These are phyloP conservation scores for Boletus rufocinnamomeus DNA, from an alignment of 768 basidiomycete species.

Conservation along the genomic window DNA sequence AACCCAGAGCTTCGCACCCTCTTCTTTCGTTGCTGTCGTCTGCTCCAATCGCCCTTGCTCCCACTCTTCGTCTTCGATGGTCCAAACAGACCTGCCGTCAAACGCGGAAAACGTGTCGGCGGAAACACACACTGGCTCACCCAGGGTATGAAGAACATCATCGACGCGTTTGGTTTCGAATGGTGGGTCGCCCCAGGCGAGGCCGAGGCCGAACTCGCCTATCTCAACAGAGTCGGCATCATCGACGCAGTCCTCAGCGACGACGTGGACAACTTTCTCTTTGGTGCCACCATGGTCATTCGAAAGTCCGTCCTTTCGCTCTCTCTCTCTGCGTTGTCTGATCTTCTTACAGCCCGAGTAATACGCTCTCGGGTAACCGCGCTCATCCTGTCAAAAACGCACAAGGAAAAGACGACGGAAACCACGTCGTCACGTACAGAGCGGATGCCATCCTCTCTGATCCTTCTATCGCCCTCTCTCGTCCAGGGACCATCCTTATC, in stretches of 20 bases:
- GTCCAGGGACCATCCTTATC: slow-evolving; percentile 75
- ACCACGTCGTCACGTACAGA: slow-evolving; percentile 53
- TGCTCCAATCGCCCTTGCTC: slow-evolving; percentile 77
- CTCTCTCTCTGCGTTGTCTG: not conserved
- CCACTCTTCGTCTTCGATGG: slow-evolving; percentile 95
- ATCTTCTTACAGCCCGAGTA: slow-evolving; percentile 53
- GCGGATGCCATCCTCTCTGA: slow-evolving; percentile 44
- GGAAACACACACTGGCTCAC: slow-evolving; percentile 64
- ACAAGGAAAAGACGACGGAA: slow-evolving; percentile 71
- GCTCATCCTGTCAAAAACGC: slow-evolving; percentile 63
- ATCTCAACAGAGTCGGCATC: slow-evolving; percentile 75
- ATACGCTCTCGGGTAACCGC: slow-evolving; percentile 71
- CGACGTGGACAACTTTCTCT: slow-evolving; percentile 91
- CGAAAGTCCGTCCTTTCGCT: slow-evolving; percentile 60
- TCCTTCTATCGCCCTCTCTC: slow-evolving; percentile 51
- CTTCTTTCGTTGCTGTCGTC: slow-evolving; percentile 81
- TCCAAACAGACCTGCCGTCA: slow-evolving; percentile 76
- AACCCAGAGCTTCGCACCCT: slow-evolving; percentile 84
- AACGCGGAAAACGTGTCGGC: slow-evolving; percentile 74
- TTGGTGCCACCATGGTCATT: slow-evolving; percentile 81
- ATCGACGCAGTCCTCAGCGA: slow-evolving; percentile 91
- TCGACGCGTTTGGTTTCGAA: slow-evolving; percentile 79
- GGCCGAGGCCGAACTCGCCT: slow-evolving; percentile 92
- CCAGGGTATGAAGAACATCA: slow-evolving; percentile 75
- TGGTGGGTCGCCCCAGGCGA: slow-evolving; percentile 88